phyloP scores from a whole-genome alignment of 2,329 filamentous ascomycete species.

The Cyphellophora europaea region DNA sequence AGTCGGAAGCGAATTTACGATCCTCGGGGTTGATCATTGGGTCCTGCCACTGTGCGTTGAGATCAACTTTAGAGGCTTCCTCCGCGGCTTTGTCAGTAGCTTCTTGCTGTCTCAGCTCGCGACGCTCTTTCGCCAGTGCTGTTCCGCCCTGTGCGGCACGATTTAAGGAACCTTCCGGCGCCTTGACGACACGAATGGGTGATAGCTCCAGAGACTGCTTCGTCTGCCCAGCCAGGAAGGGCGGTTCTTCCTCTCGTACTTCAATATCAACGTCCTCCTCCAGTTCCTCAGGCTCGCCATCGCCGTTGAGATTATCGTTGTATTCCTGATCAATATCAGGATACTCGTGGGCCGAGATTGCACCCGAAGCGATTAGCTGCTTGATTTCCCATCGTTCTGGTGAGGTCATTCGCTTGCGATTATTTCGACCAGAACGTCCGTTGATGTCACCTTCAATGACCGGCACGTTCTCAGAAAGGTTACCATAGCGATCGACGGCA shows the following conservation, averaged over 20 bases:
- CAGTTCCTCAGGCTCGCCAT: conserved; percentile 76
- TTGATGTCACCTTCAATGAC: conserved; percentile 54
- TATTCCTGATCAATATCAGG: conserved; percentile 93
- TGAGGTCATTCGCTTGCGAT: conserved; percentile 89
- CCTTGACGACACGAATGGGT: conserved; percentile 92
- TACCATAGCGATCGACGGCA: conserved; percentile 43
- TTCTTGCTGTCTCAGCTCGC: conserved; percentile 83
- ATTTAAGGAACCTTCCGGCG: conserved; percentile 96
- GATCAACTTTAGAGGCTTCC: conserved; percentile 66
- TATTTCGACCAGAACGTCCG: conserved; percentile 43
- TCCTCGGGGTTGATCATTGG: conserved; percentile 84
- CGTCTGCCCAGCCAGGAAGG: conserved; percentile 90
- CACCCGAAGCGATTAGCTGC: conserved; percentile 90
- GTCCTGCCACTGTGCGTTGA: conserved; percentile 90
- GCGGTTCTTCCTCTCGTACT: conserved; percentile 89
- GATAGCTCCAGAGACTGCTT: conserved; percentile 93
- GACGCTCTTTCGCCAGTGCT: conserved; percentile 75
- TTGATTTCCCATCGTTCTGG: conserved; percentile 97
- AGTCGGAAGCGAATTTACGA: conserved; percentile 78
- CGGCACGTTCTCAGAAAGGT: conserved; percentile 44
- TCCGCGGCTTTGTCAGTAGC: conserved; percentile 68
- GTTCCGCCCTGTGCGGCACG: conserved; percentile 92
- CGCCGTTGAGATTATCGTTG: conserved; percentile 74
- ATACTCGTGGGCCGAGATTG: conserved; percentile 85
- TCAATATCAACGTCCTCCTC: conserved; percentile 90